A percentile compares a stretch with the other conserved stretches of the same genome.
Conservation (phyloP, 2,329 filamentous ascomycete species). For the Colletotrichum australisinense region DNA sequence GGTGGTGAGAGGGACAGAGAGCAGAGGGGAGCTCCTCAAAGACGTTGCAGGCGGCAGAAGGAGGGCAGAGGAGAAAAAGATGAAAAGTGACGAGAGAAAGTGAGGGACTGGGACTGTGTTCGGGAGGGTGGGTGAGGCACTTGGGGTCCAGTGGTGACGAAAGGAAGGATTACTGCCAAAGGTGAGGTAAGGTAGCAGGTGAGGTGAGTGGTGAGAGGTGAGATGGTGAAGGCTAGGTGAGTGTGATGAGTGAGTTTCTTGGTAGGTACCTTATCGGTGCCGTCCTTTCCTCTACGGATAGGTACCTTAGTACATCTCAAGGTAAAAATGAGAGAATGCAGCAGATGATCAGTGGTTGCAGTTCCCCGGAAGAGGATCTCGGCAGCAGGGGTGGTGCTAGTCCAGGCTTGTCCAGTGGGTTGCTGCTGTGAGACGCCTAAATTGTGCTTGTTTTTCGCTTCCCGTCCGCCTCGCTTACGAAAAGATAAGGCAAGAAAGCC, state of each 20-base stretch:
- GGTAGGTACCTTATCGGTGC: neutral
- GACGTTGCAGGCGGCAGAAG: neutral
- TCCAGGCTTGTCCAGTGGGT: neutral
- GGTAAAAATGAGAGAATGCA: neutral
- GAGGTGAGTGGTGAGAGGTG: constrained; percentile 4
- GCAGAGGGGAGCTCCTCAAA: neutral
- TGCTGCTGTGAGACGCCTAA: constrained; percentile 3
- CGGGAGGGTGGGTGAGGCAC: neutral
- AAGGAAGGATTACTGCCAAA: neutral
- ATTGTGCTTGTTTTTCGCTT: constrained; percentile 22
- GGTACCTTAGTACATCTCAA: neutral
- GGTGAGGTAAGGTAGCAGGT: neutral
- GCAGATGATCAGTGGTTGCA: constrained; percentile 11
- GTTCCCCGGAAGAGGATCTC: constrained; percentile 22
- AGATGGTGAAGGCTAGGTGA: neutral
- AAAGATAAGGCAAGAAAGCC: neutral
- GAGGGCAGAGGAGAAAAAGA: neutral
- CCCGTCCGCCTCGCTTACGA: neutral
- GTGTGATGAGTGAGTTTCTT: neutral
- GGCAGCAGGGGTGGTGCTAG: constrained; percentile 6
- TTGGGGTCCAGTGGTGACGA: neutral
- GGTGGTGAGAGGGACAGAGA: neutral
- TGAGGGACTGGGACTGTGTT: neutral
- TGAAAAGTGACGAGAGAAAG: neutral
- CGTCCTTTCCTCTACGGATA: neutral